phyloP scores from a whole-genome alignment of 139 green algal genomes.

The Zygnema cylindricum region DNA sequence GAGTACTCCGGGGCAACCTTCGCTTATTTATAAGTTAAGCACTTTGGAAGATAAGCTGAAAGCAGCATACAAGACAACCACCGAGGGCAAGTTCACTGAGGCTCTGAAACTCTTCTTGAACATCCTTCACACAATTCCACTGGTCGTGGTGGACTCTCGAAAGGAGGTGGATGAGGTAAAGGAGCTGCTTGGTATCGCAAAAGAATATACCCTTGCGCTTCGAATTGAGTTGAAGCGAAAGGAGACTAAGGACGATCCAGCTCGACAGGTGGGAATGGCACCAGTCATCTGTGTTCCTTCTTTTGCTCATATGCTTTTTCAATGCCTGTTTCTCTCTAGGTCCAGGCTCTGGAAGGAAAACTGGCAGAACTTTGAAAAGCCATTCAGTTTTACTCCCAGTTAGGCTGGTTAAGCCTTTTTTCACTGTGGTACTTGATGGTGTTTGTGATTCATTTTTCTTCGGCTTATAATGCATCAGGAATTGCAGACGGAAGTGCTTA shows the following conservation, averaged over 20 bases:
- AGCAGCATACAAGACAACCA: constrained; percentile 90
- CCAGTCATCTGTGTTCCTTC: no score
- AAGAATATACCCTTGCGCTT: constrained; percentile 93
- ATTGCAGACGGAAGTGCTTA: no score
- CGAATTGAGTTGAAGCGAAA: constrained; percentile 91
- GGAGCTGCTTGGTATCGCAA: constrained; percentile 90
- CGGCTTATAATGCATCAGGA: no score
- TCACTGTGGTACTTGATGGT: no score
- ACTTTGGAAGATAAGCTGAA: constrained; percentile 74
- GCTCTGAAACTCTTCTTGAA: constrained; percentile 81
- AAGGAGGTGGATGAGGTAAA: constrained; percentile 92
- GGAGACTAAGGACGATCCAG: constrained; percentile 65
- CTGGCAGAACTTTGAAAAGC: no score
- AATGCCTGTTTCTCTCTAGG: no score
- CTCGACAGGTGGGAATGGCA: constrained; percentile 8
- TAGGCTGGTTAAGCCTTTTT: no score
- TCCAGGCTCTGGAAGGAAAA: no score
- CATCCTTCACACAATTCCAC: constrained; percentile 87
- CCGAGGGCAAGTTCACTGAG: constrained; percentile 98
- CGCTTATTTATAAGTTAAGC: constrained; percentile 79
- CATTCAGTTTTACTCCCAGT: no score
- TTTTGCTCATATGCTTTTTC: no score
- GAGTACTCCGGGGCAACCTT: constrained; percentile 73
- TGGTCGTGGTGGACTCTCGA: constrained; percentile 87
- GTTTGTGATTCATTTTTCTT: no score